These are phyloP conservation scores for Chrysoporthe puriensis DNA, from an alignment of 2,329 filamentous ascomycete species.

Conservation along the genomic window DNA sequence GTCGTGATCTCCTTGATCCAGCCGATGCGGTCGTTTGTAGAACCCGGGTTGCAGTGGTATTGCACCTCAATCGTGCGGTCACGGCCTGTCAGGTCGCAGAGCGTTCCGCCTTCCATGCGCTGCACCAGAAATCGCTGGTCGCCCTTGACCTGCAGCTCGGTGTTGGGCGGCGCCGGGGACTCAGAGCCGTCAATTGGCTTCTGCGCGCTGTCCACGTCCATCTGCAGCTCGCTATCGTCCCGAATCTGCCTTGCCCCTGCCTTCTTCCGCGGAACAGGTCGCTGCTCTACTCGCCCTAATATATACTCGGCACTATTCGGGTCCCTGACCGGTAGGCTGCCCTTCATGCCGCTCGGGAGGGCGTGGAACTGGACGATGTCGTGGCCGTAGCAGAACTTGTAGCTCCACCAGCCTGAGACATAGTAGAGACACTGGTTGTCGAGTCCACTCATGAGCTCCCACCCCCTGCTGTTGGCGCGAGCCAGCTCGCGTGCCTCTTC, in stretches of 20 bases:
- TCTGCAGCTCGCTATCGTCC: conserved; percentile 38
- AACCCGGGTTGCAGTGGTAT: conserved; percentile 76
- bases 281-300: conserved; percentile 60
- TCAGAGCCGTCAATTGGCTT: conserved; percentile 13
- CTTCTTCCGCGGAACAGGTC: conserved; percentile 35
- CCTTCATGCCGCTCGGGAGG: conserved; percentile 66
- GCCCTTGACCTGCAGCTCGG: conserved; percentile 78
- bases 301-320: conserved; percentile 75
- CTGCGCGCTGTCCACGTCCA: conserved; percentile 32
- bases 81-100: conserved; percentile 83
- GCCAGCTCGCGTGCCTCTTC: conserved; percentile 81
- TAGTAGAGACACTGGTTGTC: conserved; percentile 80
- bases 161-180: conserved; percentile 45
- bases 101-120: conserved; percentile 75
- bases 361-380: conserved; percentile 92
- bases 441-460: conserved; percentile 78
- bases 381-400: conserved; percentile 88
- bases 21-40: conserved; percentile 74
- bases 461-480: conserved; percentile 75
- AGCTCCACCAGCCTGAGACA: conserved; percentile 92
- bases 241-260: conserved; percentile 24
- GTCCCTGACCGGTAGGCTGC: conserved; percentile 77
- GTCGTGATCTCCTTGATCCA: conserved; percentile 94
- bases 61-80: conserved; percentile 85
- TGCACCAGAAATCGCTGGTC: conserved; percentile 87